phyloP scores from a whole-genome alignment of 2,329 filamentous ascomycete species.

The Zopfia rhizophila region DNA sequence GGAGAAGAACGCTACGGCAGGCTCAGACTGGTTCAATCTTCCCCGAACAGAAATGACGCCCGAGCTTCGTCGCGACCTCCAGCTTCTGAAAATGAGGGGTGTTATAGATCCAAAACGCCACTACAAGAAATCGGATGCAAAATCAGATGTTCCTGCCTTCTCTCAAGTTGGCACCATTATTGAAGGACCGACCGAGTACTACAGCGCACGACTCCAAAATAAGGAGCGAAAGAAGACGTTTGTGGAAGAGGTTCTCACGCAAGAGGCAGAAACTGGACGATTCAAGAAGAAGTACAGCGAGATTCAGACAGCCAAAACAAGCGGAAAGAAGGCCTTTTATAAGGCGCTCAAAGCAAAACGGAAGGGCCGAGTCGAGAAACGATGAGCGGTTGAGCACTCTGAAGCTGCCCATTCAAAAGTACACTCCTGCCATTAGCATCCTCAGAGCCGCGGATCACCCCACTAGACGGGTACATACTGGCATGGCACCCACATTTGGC shows the following conservation, averaged over 20 bases:
- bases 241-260: constrained; percentile 81
- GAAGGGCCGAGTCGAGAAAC: constrained; percentile 48
- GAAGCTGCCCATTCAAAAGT: too few species aligned
- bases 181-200: constrained; percentile 88
- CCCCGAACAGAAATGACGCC: constrained; percentile 85
- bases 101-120: constrained; percentile 89
- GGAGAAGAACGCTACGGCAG: constrained; percentile 74
- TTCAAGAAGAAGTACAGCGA: constrained; percentile 90
- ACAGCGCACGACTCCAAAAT: constrained; percentile 80
- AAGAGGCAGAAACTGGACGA: constrained; percentile 72
- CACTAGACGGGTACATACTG: too few species aligned
- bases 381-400: constrained; percentile 33
- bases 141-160: constrained; percentile 78
- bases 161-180: constrained; percentile 90
- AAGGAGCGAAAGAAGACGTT: constrained; percentile 90
- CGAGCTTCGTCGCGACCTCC: constrained; percentile 87
- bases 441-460: too few species aligned
- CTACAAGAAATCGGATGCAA: constrained; percentile 86
- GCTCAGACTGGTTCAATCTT: constrained; percentile 86
- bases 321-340: constrained; percentile 90
- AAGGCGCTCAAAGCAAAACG: constrained; percentile 76
- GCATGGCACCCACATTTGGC: too few species aligned
- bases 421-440: too few species aligned
- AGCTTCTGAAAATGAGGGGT: constrained; percentile 87
- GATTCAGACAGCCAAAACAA: constrained; percentile 83